phyloP scores from a whole-genome alignment of 1,139 yeast genomes.

The Martiniozyma asiatica region DNA sequence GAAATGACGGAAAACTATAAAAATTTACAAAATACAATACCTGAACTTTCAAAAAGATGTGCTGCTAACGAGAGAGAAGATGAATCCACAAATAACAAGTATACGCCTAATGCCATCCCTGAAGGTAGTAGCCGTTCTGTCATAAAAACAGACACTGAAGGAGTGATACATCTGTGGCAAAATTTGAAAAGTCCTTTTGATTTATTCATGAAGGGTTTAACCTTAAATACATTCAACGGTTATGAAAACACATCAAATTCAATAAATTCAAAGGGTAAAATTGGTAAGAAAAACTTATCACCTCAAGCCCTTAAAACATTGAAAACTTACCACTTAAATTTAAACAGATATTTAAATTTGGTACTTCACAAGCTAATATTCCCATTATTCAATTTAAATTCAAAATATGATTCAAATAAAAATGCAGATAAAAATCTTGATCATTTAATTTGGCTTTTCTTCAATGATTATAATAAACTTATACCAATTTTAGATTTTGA shows the following conservation, averaged over 20 bases:
- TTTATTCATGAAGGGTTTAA: slow-evolving; percentile 13
- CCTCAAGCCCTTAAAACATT: slow-evolving; percentile 8
- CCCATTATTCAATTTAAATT: slow-evolving; percentile 16
- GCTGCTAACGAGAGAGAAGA: background rate
- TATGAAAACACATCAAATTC: slow-evolving; percentile 11
- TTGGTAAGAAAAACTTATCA: background rate
- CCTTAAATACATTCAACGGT: slow-evolving; percentile 18
- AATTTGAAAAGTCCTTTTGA: slow-evolving; percentile 17
- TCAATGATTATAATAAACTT: slow-evolving; percentile 43
- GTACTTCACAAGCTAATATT: slow-evolving; percentile 22
- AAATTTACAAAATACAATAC: too few species aligned
- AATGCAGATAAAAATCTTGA: slow-evolving; percentile 30
- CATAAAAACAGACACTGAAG: slow-evolving; percentile 13
- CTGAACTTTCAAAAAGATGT: too few species aligned
- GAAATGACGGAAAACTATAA: slow-evolving; percentile 11
- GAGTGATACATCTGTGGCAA: slow-evolving; percentile 16
- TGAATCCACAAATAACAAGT: background rate
- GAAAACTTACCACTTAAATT: slow-evolving; percentile 23
- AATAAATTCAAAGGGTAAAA: background rate
- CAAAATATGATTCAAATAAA: slow-evolving; percentile 5
- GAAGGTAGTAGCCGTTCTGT: background rate
- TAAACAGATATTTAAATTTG: slow-evolving; percentile 23
- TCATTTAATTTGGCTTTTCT: slow-evolving; percentile 39
- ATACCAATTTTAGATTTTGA: slow-evolving; percentile 54
- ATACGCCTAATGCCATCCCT: background rate